Percentiles rank a stretch among this genome's conserved stretches.
Evolutionary conservation across 1,284 basidiomycete genomes (phyloP).

Genomic region (Inonotus hispidus): DNA sequence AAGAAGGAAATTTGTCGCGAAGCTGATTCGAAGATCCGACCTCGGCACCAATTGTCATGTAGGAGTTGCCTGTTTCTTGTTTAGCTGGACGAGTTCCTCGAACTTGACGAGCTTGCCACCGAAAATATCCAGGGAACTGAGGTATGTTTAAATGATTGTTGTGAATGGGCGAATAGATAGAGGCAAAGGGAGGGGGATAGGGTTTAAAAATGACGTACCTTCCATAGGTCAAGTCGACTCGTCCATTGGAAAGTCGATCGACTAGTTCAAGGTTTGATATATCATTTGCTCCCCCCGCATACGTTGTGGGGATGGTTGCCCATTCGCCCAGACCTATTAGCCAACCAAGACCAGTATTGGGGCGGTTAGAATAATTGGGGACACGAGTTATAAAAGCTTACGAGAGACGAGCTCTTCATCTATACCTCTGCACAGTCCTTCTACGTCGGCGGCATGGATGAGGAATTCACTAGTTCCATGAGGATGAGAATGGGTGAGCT

Average conservation of each 20-base stretch:
- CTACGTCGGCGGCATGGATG: conserved; percentile 96
- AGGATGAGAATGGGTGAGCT: not conserved
- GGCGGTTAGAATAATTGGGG: too few relatives aligned
- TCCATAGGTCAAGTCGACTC: conserved; percentile 94
- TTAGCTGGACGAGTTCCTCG: conserved; percentile 52
- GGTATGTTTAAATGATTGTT: too few relatives aligned
- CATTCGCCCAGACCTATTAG: conserved; percentile 82
- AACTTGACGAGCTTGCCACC: conserved; percentile 73
- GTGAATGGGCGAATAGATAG: not conserved
- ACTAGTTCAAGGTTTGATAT: conserved; percentile 84
- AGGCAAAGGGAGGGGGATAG: not conserved
- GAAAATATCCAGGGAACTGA: conserved; percentile 78
- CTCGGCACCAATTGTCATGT: too few relatives aligned
- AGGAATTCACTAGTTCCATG: conserved; percentile 74
- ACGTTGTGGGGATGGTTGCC: conserved; percentile 89
- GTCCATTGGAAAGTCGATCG: conserved; percentile 74
- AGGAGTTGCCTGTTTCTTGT: not conserved
- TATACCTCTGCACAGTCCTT: conserved; percentile 95
- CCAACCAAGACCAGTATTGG: conserved; percentile 10
- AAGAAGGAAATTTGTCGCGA: too few relatives aligned
- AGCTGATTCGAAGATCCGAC: too few relatives aligned
- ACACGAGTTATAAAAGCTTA: conserved; percentile 32
- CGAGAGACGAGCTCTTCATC: conserved; percentile 86
- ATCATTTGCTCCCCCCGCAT: conserved; percentile 94
- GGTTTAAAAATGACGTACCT: conserved; percentile 64